A percentile compares a stretch with the other conserved stretches of the same genome.
Conservation (phyloP, 2,329 filamentous ascomycete species). For the Colletotrichum graminicola region DNA sequence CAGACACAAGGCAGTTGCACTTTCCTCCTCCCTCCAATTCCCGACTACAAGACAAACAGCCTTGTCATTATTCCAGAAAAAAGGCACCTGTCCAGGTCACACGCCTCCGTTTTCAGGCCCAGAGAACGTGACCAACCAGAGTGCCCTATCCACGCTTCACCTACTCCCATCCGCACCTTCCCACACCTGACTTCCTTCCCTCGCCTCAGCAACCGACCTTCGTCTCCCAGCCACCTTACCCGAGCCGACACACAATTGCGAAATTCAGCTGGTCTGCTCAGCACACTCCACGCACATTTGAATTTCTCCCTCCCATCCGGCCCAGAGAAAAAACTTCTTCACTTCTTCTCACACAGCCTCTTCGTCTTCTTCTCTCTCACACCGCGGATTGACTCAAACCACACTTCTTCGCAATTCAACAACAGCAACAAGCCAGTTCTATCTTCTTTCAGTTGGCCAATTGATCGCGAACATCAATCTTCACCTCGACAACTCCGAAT, state of each 20-base stretch:
- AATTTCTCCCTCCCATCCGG: not conserved
- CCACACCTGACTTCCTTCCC: conserved; percentile 13
- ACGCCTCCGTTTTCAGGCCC: not conserved
- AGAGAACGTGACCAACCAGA: conserved; percentile 1
- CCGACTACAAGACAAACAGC: not conserved
- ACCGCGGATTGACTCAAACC: not conserved
- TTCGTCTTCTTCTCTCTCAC: not conserved
- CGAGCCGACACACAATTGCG: not conserved
- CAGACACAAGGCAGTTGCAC: conserved; percentile 5
- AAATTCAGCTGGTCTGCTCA: not conserved
- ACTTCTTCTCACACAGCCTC: conserved; percentile 12
- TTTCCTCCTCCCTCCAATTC: not conserved
- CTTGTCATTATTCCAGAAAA: not conserved
- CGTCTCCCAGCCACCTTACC: conserved; percentile 29
- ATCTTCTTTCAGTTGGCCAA: not conserved
- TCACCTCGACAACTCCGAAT: not conserved
- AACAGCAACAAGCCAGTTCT: not conserved
- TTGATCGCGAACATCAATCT: not conserved
- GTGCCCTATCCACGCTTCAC: conserved; percentile 14
- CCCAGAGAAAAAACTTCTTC: not conserved
- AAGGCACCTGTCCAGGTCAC: not conserved
- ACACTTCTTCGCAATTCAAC: not conserved
- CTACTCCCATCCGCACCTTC: conserved; percentile 18
- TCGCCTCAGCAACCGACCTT: conserved; percentile 5
- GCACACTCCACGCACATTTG: not conserved